Base-by-base conservation (phyloP, 352 stramenopile species). In the Phytophthora colocasiae region DNA sequence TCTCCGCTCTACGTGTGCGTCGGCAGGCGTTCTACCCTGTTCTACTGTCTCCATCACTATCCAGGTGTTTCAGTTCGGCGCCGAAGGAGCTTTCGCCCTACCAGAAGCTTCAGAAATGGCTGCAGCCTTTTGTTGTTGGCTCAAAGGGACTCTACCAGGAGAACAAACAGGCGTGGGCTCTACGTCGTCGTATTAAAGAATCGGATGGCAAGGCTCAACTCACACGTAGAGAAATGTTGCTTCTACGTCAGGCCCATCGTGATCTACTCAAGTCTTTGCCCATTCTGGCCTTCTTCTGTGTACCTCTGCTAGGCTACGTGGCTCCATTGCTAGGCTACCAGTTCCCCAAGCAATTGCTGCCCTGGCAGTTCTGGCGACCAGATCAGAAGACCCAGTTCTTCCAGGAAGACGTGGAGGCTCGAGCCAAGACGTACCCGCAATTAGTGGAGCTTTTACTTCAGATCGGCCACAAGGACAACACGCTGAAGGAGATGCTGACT, bases 331-430 rank as follows among this genome's bases (percentile, higher is more conserved):
- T 96, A 31, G 88, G 86, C 34, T 96, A 93, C 64, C 81, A 92
- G 60, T 96, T 93, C 64, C 88, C 86, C 15, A 96, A 95, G 74
- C 85, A 91, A 49, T 41, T 93, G 22, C 67, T 96, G 51, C 86
- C 88, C 7, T 93, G 84, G 84, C 88, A 96, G 68, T 96, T 96
- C 72, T 96, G 88, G 88, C 78, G 85, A 6, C 72, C 86, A 1
- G 85, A 91, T 15, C 85, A 96, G 49, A 92, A 90, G 69, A 92
- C 84, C n/a, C 75, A 89, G 65, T 96, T 96, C 71, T 78, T 95
- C 19, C 71, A 66, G 8, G 74, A 93, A 52, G 83, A 95, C 54
- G 85, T 81, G 1, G 52, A 75, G 12, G 59, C 78, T 14, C 75
- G 82, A 26, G 77, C 85, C 6, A 53, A 52, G 19, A 90, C 80